Evolutionary conservation across 1,284 basidiomycete species (phyloP), one percentile per base, ranked within the genome.

Genomic region (Austroboletus niveus): DNA sequence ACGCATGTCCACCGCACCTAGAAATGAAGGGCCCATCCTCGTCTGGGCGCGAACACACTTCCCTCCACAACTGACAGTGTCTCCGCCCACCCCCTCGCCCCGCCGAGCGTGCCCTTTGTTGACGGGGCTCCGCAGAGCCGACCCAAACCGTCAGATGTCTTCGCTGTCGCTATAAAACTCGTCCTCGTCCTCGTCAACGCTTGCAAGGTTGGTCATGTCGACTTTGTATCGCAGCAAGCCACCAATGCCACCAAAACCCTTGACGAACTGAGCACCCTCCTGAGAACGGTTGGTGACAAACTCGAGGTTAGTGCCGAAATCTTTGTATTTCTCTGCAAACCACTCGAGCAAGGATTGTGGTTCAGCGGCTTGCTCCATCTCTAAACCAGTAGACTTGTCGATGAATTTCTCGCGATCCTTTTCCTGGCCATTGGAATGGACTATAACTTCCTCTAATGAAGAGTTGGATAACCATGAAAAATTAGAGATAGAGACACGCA

Each of bases 281-380:
- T 98, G 95, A n/a, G 92, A 95, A 48, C 84, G 80, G 69, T 92
- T 89, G 57, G 89, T 91, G 42, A 92, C 82, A 65, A 92, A 92
- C 70, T 98, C 96, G 56, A 98, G 85, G 60, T 89, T 89, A 52
- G 95, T 92, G 59, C 96, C 97, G 68, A 98, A 99, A 45, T 95
- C 90, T 69, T 93, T 94, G 81, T 99, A 99, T 71, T 95, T 94
- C 66, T 99, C 97, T 36, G 97, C 90, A 66, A 99, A 94, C 97
- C 97, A 99, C 72, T 99, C 94, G 55, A 98, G 84, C 15, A 97
- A 79, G 44, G 90, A 79, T 64, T 89, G 81, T 1, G 94, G 86
- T 60, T 97, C 94, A 2, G 66, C 64, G 5, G 75, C 73, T 69
- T 91, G 87, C 71, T 99, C 96, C 96, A 99, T 99, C 76, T 98